Evolutionary conservation across 345 rosid genomes (phyloP).

Genomic region (Salix koriyanagi): DNA sequence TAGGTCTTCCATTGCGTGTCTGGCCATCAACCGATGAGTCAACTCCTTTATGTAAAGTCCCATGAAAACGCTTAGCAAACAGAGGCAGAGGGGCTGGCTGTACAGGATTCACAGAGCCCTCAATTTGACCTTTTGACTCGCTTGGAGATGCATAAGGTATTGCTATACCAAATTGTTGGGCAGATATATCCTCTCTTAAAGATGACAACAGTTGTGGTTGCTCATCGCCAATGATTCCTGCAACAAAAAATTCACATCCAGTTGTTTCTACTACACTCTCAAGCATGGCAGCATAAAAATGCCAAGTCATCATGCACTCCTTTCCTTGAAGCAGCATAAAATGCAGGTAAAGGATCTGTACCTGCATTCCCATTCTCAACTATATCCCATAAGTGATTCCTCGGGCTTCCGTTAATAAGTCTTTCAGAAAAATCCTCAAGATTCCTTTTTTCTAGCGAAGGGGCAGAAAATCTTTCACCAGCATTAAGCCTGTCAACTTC

Average conservation of each 20-base stretch:
- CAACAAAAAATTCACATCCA: conserved; percentile 17
- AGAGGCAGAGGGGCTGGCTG: conserved; percentile 41
- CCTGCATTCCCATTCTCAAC: conserved; percentile 66
- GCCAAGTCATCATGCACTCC: not conserved
- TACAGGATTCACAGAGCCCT: conserved; percentile 39
- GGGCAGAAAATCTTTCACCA: conserved; percentile 36
- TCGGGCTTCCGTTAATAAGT: conserved; percentile 49
- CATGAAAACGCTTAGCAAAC: conserved; percentile 42
- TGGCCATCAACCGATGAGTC: conserved; percentile 48
- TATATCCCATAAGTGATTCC: conserved; percentile 36
- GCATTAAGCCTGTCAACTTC: conserved; percentile 51
- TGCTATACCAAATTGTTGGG: conserved; percentile 43
- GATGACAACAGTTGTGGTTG: conserved; percentile 38
- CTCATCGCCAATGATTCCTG: conserved; percentile 52
- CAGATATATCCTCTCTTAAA: conserved; percentile 52
- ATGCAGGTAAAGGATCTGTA: conserved; percentile 14
- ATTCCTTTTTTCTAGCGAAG: conserved; percentile 51
- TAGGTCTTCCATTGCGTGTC: conserved; percentile 52
- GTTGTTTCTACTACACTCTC: conserved; percentile 5
- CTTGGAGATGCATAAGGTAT: conserved; percentile 40
- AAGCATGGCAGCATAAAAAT: conserved; percentile 6
- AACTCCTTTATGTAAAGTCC: conserved; percentile 46
- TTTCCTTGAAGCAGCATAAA: not conserved
- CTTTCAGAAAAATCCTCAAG: conserved; percentile 54
- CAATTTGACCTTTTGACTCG: conserved; percentile 56